phyloP scores from a whole-genome alignment of 2,329 filamentous ascomycete species.

The Calcarisporium arbuscula region DNA sequence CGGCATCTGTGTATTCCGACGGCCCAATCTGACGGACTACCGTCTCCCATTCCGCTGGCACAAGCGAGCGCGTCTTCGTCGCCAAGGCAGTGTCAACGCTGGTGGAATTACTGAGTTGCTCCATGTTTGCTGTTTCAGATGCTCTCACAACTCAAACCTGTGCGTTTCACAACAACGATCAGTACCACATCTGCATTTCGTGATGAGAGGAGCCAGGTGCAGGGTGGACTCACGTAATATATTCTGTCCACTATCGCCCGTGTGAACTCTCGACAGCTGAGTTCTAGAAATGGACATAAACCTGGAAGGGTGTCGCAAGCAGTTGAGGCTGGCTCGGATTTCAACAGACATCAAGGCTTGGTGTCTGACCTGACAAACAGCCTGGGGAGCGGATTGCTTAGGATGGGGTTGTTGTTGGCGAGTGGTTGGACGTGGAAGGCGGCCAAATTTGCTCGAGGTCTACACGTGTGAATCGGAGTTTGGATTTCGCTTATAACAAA shows the following conservation, averaged over 20 bases:
- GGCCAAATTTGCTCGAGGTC: too few species aligned
- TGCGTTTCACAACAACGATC: too few species aligned
- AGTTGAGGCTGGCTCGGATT: slow-evolving; percentile 48
- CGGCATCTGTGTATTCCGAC: slow-evolving; percentile 65
- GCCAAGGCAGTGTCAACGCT: slow-evolving; percentile 15
- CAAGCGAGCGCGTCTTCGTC: slow-evolving; percentile 33
- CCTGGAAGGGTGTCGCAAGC: slow-evolving; percentile 49
- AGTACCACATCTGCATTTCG: too few species aligned
- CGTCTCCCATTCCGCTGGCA: slow-evolving; percentile 47
- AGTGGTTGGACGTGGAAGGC: too few species aligned
- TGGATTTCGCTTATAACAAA: too few species aligned
- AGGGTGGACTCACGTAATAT: slow-evolving; percentile 34
- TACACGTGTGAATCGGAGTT: too few species aligned
- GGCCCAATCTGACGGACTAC: slow-evolving; percentile 57
- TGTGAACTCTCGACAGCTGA: slow-evolving; percentile 48
- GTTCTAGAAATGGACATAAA: slow-evolving; percentile 53
- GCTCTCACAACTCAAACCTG: too few species aligned
- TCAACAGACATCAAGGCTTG: slow-evolving; percentile 57
- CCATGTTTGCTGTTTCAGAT: too few species aligned
- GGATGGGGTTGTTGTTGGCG: too few species aligned
- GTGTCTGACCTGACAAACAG: slow-evolving; percentile 28
- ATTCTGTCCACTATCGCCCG: slow-evolving; percentile 51
- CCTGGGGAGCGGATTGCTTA: too few species aligned
- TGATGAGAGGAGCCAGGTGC: slow-evolving; percentile 15
- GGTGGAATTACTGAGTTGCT: slow-evolving; percentile 26